These are phyloP conservation scores for Crithidia mellificae DNA, from an alignment of 208 protist genomes.

Conservation along the genomic window DNA sequence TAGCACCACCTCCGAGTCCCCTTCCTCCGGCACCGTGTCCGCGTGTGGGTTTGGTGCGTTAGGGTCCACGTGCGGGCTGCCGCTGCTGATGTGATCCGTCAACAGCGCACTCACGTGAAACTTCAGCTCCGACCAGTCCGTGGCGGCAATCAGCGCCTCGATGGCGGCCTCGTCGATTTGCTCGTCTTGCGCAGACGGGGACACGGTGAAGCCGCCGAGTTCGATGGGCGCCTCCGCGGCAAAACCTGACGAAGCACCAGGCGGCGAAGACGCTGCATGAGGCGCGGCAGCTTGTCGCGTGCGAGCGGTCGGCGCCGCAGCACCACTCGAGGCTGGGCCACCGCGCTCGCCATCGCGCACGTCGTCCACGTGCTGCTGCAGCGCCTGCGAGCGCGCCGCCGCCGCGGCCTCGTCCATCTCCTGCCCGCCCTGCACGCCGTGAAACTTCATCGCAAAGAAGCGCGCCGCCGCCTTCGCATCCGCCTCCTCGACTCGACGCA, in stretches of 20 bases:
- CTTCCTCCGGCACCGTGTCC: constrained; percentile 82
- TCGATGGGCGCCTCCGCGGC: constrained; percentile 30
- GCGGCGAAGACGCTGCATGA: not conserved
- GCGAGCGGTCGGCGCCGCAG: too few species aligned
- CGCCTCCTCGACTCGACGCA: constrained; percentile 65
- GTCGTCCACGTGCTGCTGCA: constrained; percentile 51
- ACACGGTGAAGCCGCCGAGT: constrained; percentile 42
- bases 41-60: constrained; percentile 80
- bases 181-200: constrained; percentile 38
- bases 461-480: constrained; percentile 62
- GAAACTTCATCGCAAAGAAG: constrained; percentile 66
- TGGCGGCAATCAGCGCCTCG: constrained; percentile 55
- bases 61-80: constrained; percentile 65
- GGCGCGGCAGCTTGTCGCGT: too few species aligned
- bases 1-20: constrained; percentile 85
- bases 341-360: too few species aligned
- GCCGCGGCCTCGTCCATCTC: constrained; percentile 32
- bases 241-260: not conserved
- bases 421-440: constrained; percentile 26
- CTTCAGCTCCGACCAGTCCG: constrained; percentile 84
- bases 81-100: constrained; percentile 85
- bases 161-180: constrained; percentile 58
- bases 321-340: too few species aligned
- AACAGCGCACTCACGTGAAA: constrained; percentile 80
- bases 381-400: constrained; percentile 50